Percentiles rank a stretch among this genome's conserved stretches.
phyloP scores from a whole-genome alignment of 169 alveolate species.

The Hepatocystis sp. region DNA sequence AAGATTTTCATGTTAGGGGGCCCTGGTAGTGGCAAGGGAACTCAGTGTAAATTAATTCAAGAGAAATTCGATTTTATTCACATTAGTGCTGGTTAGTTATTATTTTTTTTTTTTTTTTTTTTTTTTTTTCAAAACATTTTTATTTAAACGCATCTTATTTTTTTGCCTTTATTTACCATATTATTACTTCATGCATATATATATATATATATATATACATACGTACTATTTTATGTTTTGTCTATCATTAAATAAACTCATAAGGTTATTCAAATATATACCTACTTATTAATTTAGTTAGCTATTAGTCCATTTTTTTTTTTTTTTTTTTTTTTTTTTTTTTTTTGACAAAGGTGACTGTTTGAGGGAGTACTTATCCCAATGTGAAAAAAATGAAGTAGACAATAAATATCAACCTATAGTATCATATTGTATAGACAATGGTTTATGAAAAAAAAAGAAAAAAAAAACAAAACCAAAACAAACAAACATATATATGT shows the following conservation, averaged over 20 bases:
- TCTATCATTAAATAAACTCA: too few species aligned
- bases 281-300: too few species aligned
- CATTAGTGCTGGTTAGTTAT: slow-evolving; percentile 92
- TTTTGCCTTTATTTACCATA: too few species aligned
- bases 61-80: slow-evolving; percentile 88
- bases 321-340: background rate
- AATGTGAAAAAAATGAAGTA: slow-evolving; percentile 53
- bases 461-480: slow-evolving; percentile 84
- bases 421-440: slow-evolving; percentile 53
- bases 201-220: background rate
- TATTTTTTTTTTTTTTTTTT: background rate
- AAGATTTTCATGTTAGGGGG: slow-evolving; percentile 88
- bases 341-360: slow-evolving; percentile 80
- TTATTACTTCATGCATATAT: background rate
- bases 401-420: slow-evolving; percentile 31
- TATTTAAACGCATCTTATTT: too few species aligned
- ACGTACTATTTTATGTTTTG: too few species aligned
- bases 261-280: too few species aligned
- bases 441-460: slow-evolving; percentile 82
- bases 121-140: too few species aligned
- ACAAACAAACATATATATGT: slow-evolving; percentile 77
- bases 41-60: slow-evolving; percentile 84
- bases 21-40: slow-evolving; percentile 92
- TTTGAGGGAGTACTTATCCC: slow-evolving; percentile 81
- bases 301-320: too few species aligned